phyloP scores from a whole-genome alignment of 148 eudicot species.

The Tetragonia tetragonoides region DNA sequence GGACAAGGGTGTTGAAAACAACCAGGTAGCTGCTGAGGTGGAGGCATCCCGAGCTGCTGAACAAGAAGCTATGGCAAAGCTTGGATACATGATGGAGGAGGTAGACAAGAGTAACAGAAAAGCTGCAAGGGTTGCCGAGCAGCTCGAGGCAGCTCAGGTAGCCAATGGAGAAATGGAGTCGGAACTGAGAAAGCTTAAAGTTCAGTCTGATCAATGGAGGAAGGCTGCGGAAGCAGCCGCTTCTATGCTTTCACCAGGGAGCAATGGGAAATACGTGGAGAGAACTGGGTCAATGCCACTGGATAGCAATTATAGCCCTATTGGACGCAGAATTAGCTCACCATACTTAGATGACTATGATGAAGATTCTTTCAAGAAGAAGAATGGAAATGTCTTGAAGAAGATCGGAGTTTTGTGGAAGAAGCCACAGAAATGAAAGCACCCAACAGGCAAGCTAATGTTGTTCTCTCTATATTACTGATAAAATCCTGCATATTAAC shows the following conservation, averaged over 20 bases:
- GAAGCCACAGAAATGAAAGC: constrained; percentile 62
- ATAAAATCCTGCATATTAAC: background rate
- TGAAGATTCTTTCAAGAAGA: constrained; percentile 75
- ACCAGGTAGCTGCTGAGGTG: constrained; percentile 32
- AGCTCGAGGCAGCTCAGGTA: constrained; percentile 58
- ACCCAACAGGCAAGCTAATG: constrained; percentile 17
- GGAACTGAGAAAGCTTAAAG: constrained; percentile 73
- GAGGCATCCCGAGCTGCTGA: constrained; percentile 54
- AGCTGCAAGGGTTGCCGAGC: constrained; percentile 55
- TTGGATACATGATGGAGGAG: constrained; percentile 50
- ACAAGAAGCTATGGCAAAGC: constrained; percentile 50
- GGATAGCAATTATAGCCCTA: constrained; percentile 49
- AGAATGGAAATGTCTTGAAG: constrained; percentile 69
- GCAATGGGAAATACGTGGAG: constrained; percentile 61
- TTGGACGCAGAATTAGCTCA: constrained; percentile 37
- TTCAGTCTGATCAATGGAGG: constrained; percentile 90
- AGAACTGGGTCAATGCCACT: constrained; percentile 62
- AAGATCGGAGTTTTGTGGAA: constrained; percentile 89
- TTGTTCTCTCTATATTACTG: background rate
- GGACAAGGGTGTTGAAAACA: constrained; percentile 22
- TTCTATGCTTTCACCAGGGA: constrained; percentile 62
- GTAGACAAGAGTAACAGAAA: constrained; percentile 51
- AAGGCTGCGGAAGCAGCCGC: constrained; percentile 98
- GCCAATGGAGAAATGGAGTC: constrained; percentile 66
- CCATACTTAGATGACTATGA: constrained; percentile 56